These are phyloP conservation scores for Starmerella ratchasimensis DNA, from an alignment of 805 yeast genomes.

Conservation along the genomic window DNA sequence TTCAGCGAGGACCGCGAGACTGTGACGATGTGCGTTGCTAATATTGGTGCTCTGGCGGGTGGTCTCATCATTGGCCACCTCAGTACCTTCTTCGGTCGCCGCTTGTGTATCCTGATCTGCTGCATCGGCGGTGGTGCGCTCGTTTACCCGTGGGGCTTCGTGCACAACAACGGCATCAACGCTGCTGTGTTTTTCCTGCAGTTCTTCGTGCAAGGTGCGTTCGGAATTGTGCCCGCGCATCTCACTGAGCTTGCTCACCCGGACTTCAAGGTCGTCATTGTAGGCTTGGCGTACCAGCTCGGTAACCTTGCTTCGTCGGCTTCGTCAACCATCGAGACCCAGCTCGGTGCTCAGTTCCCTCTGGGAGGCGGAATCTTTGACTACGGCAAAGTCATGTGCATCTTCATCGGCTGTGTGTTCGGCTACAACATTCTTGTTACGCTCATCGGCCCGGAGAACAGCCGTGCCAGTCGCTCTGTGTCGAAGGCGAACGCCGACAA, in stretches of 20 bases:
- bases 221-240: slow-evolving; percentile 61
- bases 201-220: slow-evolving; percentile 55
- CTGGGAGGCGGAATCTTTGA: slow-evolving; percentile 32
- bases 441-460: slow-evolving; percentile 43
- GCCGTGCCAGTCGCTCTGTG: slow-evolving; percentile 8
- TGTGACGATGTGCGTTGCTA: slow-evolving; percentile 48
- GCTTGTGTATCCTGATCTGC: slow-evolving; percentile 38
- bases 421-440: slow-evolving; percentile 36
- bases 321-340: slow-evolving; percentile 54
- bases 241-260: slow-evolving; percentile 54
- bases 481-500: background rate
- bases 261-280: slow-evolving; percentile 45
- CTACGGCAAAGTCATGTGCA: slow-evolving; percentile 60
- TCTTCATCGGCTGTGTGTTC: slow-evolving; percentile 53
- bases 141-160: slow-evolving; percentile 49
- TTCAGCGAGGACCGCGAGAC: slow-evolving; percentile 37
- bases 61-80: slow-evolving; percentile 47
- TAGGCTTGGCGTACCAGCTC: slow-evolving; percentile 53
- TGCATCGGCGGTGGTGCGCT: slow-evolving; percentile 38
- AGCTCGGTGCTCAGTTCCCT: slow-evolving; percentile 50
- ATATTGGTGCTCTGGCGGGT: slow-evolving; percentile 54
- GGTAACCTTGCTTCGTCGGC: slow-evolving; percentile 65
- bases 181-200: slow-evolving; percentile 54
- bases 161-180: slow-evolving; percentile 34
- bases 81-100: slow-evolving; percentile 46